phyloP scores from a whole-genome alignment of 2,329 filamentous ascomycete genomes.

The Hypoxylon sp. region DNA sequence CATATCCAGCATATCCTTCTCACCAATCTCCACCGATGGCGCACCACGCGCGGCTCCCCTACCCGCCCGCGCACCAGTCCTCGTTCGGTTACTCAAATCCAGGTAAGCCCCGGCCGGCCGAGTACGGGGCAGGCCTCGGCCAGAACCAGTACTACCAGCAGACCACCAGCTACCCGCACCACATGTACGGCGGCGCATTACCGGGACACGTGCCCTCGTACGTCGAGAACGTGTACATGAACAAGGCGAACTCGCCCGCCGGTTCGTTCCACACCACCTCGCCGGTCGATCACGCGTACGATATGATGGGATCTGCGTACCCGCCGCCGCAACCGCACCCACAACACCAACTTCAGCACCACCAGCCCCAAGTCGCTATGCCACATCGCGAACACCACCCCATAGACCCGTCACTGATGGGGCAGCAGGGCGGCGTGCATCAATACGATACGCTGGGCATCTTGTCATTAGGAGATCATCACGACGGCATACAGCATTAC shows the following conservation, averaged over 20 bases:
- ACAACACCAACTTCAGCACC: slow-evolving; percentile 1
- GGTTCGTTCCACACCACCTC: slow-evolving; percentile 37
- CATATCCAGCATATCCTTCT: slow-evolving; percentile 35
- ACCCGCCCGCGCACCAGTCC: slow-evolving; percentile 46
- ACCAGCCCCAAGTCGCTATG: slow-evolving; percentile 24
- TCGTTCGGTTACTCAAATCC: slow-evolving; percentile 55
- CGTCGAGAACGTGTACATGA: slow-evolving; percentile 46
- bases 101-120: slow-evolving; percentile 55
- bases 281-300: slow-evolving; percentile 47
- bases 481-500: slow-evolving; percentile 39
- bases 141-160: slow-evolving; percentile 57
- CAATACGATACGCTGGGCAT: slow-evolving; percentile 45
- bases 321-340: slow-evolving; percentile 33
- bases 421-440: slow-evolving; percentile 18
- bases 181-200: slow-evolving; percentile 35
- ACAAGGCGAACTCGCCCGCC: slow-evolving; percentile 47
- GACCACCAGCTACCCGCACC: slow-evolving; percentile 43
- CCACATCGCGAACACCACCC: slow-evolving; percentile 33
- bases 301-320: slow-evolving; percentile 54
- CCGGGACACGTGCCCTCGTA: slow-evolving; percentile 14
- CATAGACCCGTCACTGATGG: slow-evolving; percentile 44
- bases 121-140: slow-evolving; percentile 54
- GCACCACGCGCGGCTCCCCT: slow-evolving; percentile 27
- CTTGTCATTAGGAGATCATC: slow-evolving; percentile 40
- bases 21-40: slow-evolving; percentile 30